These are phyloP conservation scores for Przewalskia tangutica DNA, from an alignment of 257 asterid genomes.

Conservation along the genomic window DNA sequence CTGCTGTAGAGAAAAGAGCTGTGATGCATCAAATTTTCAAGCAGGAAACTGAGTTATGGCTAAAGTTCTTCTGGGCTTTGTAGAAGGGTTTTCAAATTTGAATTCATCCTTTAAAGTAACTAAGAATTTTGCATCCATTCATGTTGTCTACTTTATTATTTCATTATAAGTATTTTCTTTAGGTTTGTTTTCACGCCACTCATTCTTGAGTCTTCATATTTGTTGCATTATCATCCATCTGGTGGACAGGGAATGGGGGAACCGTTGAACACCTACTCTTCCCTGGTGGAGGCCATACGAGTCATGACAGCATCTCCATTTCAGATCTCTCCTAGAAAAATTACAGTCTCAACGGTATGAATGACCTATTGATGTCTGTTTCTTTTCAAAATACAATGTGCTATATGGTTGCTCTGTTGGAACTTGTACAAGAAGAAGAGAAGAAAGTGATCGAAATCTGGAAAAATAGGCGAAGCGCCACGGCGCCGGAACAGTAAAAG, in stretches of 20 bases:
- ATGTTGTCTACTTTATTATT: not conserved
- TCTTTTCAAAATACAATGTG: not conserved
- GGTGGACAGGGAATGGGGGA: constrained; percentile 89
- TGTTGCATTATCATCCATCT: constrained; percentile 5
- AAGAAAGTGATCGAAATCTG: no score
- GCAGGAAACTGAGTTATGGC: not conserved
- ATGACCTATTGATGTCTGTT: not conserved
- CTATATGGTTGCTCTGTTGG: not conserved
- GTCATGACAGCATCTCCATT: constrained; percentile 81
- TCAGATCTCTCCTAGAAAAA: constrained; percentile 73
- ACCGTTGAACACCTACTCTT: constrained; percentile 71
- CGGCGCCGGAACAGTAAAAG: no score
- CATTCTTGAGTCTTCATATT: not conserved
- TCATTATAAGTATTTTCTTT: not conserved
- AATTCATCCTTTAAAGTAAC: not conserved
- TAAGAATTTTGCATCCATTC: not conserved
- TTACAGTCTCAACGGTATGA: constrained; percentile 83
- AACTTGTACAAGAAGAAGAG: no score
- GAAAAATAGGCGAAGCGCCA: no score
- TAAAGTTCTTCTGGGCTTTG: not conserved
- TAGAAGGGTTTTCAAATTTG: not conserved
- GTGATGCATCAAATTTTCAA: not conserved
- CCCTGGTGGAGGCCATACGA: constrained; percentile 75
- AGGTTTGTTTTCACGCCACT: not conserved
- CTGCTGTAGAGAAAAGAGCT: not conserved